phyloP scores from a whole-genome alignment of 495 filamentous ascomycete genomes.

The Penicillium cinerascens region DNA sequence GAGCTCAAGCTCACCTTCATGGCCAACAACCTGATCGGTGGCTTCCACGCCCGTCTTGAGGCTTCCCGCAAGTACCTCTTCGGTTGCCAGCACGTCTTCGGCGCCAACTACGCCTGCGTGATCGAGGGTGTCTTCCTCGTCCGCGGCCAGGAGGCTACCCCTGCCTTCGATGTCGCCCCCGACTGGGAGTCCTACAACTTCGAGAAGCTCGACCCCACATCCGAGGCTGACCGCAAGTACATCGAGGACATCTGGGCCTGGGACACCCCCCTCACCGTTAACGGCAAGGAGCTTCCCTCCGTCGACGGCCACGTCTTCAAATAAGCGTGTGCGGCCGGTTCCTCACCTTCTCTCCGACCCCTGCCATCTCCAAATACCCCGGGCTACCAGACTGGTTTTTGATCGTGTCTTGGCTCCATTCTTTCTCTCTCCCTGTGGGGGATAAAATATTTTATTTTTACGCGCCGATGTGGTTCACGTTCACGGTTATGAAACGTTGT shows the following conservation, averaged over 20 bases:
- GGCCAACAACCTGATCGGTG: slow-evolving; percentile 93
- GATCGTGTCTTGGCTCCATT: slow-evolving; percentile 12
- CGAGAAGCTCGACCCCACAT: slow-evolving; percentile 86
- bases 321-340: slow-evolving; percentile 53
- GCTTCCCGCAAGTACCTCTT: slow-evolving; percentile 98
- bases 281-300: slow-evolving; percentile 75
- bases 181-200: slow-evolving; percentile 97
- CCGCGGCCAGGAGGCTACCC: slow-evolving; percentile 80
- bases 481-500: slow-evolving; percentile 32
- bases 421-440: slow-evolving; percentile 6
- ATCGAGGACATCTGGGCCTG: slow-evolving; percentile 85
- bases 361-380: slow-evolving; percentile 25
- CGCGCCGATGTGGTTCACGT: slow-evolving; percentile 31
- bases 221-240: slow-evolving; percentile 75
- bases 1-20: slow-evolving; percentile 98
- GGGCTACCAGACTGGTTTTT: slow-evolving; percentile 2
- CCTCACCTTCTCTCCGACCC: slow-evolving; percentile 3
- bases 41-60: slow-evolving; percentile 97
- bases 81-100: slow-evolving; percentile 86
- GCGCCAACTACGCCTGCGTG: slow-evolving; percentile 78
- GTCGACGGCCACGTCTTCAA: slow-evolving; percentile 98
- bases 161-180: slow-evolving; percentile 93
- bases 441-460: slow-evolving; percentile 11
- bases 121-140: slow-evolving; percentile 89
- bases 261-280: slow-evolving; percentile 73